These are phyloP conservation scores for Tinospora cordifolia DNA, from an alignment of 164 flowering plant genomes.

Conservation along the genomic window DNA sequence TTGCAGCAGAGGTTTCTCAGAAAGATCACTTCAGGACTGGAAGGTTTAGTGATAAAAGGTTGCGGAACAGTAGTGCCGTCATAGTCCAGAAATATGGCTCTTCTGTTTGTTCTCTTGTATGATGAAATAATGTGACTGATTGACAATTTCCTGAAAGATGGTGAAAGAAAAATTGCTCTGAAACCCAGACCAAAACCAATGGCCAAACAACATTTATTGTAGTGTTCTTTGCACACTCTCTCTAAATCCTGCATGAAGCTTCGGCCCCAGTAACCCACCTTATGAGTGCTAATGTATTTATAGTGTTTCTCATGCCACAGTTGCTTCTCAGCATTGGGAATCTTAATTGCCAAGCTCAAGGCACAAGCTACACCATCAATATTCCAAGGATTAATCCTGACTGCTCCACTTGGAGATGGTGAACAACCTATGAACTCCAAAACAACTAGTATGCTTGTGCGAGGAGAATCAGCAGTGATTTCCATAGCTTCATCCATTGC, in stretches of 20 bases:
- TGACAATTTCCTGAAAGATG: conserved; percentile 51
- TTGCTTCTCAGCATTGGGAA: conserved; percentile 54
- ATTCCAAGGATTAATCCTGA: conserved; percentile 79
- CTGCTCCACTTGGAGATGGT: conserved; percentile 80
- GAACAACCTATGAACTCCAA: conserved; percentile 84
- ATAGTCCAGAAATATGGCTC: conserved; percentile 72
- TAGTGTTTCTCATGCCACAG: conserved; percentile 73
- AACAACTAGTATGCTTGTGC: conserved; percentile 68
- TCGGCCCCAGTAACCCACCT: conserved; percentile 68
- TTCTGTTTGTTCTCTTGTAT: conserved; percentile 45
- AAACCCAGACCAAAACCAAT: conserved; percentile 63
- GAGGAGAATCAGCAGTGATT: conserved; percentile 26
- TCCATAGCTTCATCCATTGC: conserved; percentile 42
- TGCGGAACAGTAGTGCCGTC: conserved; percentile 70
- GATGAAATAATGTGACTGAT: conserved; percentile 43
- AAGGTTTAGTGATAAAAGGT: conserved; percentile 39
- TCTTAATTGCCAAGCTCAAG: conserved; percentile 36
- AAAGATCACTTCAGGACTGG: conserved; percentile 49
- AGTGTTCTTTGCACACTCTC: conserved; percentile 59
- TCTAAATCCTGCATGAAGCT: conserved; percentile 66
- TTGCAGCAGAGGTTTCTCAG: conserved; percentile 46
- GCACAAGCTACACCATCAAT: conserved; percentile 72
- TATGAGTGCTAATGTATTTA: conserved; percentile 63
- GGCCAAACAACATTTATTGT: conserved; percentile 62
- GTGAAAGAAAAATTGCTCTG: conserved; percentile 60